Evolutionary conservation across 2,329 filamentous ascomycete genomes (phyloP).

Genomic region (Trichoderma sp.): DNA sequence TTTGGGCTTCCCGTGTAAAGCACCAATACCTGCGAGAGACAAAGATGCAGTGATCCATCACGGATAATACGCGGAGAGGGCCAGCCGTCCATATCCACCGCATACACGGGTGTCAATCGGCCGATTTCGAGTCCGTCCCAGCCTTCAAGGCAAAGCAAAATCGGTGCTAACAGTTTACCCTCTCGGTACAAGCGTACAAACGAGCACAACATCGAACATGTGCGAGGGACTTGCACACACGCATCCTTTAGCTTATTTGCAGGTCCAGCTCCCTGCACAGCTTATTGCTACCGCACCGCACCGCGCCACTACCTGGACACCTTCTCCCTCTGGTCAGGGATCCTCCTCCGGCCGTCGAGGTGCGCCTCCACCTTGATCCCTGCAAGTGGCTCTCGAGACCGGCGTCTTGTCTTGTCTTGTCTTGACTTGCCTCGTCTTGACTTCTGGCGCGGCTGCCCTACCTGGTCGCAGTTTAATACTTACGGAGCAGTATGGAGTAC

Average conservation of each 20-base stretch:
- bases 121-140: conserved; percentile 7
- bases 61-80: not conserved
- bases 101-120: not conserved
- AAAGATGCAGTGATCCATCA: not conserved
- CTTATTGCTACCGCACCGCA: conserved; percentile 10
- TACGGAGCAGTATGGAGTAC: not conserved
- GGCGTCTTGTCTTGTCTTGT: conserved; percentile 17
- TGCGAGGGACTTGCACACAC: not conserved
- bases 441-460: conserved; percentile 7
- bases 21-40: not conserved
- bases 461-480: conserved; percentile 2
- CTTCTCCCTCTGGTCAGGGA: conserved; percentile 16
- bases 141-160: not conserved
- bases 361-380: conserved; percentile 16
- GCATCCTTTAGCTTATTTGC: conserved; percentile 8
- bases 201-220: not conserved
- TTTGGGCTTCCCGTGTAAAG: not conserved
- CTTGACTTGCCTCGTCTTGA: conserved; percentile 10
- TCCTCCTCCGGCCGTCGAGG: conserved; percentile 13
- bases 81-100: not conserved
- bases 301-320: conserved; percentile 2
- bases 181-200: not conserved
- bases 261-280: conserved; percentile 1
- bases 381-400: conserved; percentile 5
- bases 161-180: not conserved